Conservation (phyloP, 2,329 filamentous ascomycete genomes). For the Dactylellina cionopaga region DNA sequence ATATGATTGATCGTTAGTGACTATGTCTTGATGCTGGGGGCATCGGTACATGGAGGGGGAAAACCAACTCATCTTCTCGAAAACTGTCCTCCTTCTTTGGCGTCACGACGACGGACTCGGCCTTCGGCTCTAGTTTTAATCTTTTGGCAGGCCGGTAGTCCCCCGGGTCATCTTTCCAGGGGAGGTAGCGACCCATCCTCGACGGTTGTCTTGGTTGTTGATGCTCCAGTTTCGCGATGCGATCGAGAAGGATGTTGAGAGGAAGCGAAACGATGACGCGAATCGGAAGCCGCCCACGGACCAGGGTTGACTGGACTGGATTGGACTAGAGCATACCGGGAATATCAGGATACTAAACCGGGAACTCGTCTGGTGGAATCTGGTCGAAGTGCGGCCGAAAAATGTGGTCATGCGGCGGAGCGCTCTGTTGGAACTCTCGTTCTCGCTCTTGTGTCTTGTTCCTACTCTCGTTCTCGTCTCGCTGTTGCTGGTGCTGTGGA, state of each 20-base stretch:
- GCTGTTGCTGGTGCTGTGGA: background rate
- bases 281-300: slow-evolving; percentile 23
- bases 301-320: slow-evolving; percentile 17
- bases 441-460: slow-evolving; percentile 14
- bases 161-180: slow-evolving; percentile 42
- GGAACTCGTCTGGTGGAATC: slow-evolving; percentile 11
- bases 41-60: background rate
- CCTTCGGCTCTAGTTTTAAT: slow-evolving; percentile 5
- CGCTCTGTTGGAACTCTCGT: background rate
- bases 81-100: slow-evolving; percentile 4
- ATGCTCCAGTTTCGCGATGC: slow-evolving; percentile 18
- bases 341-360: slow-evolving; percentile 3
- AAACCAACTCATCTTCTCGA: slow-evolving; percentile 37
- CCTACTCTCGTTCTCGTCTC: background rate
- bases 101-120: background rate
- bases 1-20: background rate
- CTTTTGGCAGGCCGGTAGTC: slow-evolving; percentile 25
- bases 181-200: slow-evolving; percentile 46
- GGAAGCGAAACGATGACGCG: background rate
- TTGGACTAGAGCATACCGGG: background rate
- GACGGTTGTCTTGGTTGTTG: slow-evolving; percentile 8
- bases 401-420: slow-evolving; percentile 10
- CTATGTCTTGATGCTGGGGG: background rate
- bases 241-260: background rate
- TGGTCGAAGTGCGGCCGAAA: background rate